Evolutionary conservation across 2,329 filamentous ascomycete species (phyloP).

Genomic region (Colletotrichum simmondsii): DNA sequence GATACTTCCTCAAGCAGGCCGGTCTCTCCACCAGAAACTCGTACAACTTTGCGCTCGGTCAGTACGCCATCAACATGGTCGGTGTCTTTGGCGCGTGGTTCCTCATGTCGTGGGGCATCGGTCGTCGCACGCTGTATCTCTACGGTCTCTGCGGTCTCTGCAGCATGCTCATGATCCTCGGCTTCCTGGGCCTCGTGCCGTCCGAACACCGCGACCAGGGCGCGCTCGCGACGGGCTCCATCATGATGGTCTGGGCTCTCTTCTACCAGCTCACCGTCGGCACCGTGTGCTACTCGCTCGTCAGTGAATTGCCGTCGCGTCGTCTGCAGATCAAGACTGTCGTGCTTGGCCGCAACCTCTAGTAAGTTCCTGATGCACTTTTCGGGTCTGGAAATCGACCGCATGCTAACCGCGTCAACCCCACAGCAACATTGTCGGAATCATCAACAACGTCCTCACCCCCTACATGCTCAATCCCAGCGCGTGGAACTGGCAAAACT

Average conservation of each 20-base stretch:
- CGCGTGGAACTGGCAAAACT: constrained; percentile 90
- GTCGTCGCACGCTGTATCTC: constrained; percentile 80
- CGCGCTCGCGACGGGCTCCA: constrained; percentile 82
- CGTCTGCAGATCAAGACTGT: constrained; percentile 92
- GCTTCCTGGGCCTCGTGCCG: constrained; percentile 82
- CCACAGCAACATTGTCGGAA: constrained; percentile 79
- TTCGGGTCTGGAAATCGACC: neutral
- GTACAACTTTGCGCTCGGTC: constrained; percentile 71
- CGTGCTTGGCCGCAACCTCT: constrained; percentile 83
- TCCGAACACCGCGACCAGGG: constrained; percentile 66
- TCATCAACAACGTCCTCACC: constrained; percentile 83
- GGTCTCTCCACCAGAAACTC: constrained; percentile 63
- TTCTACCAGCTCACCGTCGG: constrained; percentile 90
- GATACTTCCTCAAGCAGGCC: constrained; percentile 69
- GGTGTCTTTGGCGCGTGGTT: constrained; percentile 86
- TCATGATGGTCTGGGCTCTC: constrained; percentile 86
- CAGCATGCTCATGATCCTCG: constrained; percentile 82
- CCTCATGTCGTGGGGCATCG: constrained; percentile 79
- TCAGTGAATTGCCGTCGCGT: constrained; percentile 84
- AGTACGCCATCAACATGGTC: constrained; percentile 79
- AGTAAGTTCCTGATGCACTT: constrained; percentile 55
- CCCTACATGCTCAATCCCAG: constrained; percentile 93
- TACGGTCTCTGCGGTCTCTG: constrained; percentile 80
- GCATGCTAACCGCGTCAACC: neutral
- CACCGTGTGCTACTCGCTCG: constrained; percentile 89